These are phyloP conservation scores for Nakazawaea peltata DNA, from an alignment of 805 yeast genomes.

Conservation along the genomic window DNA sequence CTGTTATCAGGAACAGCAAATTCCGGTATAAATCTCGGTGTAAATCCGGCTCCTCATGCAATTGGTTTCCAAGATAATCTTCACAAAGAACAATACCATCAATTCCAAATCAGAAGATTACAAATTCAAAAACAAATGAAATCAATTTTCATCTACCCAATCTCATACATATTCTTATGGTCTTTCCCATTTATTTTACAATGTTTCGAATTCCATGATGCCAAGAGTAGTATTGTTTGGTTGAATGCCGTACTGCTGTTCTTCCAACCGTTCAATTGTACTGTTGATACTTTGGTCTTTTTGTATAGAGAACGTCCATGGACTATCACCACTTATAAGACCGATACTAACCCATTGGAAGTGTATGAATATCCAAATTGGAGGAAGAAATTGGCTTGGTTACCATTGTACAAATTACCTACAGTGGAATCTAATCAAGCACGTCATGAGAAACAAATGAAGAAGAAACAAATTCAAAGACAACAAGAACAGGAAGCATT, in stretches of 20 bases:
- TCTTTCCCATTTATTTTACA: slow-evolving; percentile 67
- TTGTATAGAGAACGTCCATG: slow-evolving; percentile 75
- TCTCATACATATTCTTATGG: slow-evolving; percentile 78
- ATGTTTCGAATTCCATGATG: slow-evolving; percentile 40
- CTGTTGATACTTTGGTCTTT: slow-evolving; percentile 71
- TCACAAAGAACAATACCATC: slow-evolving; percentile 52
- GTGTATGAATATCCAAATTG: slow-evolving; percentile 25
- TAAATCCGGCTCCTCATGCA: too few species aligned
- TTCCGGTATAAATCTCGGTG: neutral
- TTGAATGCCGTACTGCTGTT: slow-evolving; percentile 61
- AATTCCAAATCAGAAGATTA: slow-evolving; percentile 54
- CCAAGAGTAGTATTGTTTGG: slow-evolving; percentile 43
- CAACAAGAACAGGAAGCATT: neutral
- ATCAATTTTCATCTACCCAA: slow-evolving; percentile 75
- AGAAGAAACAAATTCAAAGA: neutral
- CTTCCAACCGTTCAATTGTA: slow-evolving; percentile 74
- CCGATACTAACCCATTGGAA: slow-evolving; percentile 16
- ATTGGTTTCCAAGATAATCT: slow-evolving; percentile 25
- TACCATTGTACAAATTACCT: slow-evolving; percentile 42
- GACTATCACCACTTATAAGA: slow-evolving; percentile 27
- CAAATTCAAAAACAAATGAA: slow-evolving; percentile 72
- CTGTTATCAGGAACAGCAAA: neutral
- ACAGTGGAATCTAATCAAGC: slow-evolving; percentile 1
- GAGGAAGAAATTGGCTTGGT: slow-evolving; percentile 29
- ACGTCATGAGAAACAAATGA: neutral